A percentile compares a stretch with the other conserved stretches of the same genome.
Conservation (phyloP, 345 rosid genomes). For the Litchi chinensis region DNA sequence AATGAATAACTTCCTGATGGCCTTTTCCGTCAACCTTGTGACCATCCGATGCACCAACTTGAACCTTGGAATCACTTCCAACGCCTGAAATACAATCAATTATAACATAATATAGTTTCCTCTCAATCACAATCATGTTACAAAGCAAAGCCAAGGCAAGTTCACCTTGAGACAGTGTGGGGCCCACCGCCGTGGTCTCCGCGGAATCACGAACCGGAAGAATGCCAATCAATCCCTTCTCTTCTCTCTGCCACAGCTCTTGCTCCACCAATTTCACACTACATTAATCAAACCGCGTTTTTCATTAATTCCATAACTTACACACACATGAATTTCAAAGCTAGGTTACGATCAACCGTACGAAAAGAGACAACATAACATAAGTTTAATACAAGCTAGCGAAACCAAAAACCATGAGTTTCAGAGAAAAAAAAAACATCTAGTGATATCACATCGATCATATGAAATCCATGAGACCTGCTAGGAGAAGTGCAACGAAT, state of each 20-base stretch:
- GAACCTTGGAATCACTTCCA: conserved; percentile 69
- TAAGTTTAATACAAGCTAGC: neutral
- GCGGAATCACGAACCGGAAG: conserved; percentile 90
- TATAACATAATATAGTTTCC: neutral
- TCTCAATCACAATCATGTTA: conserved; percentile 11
- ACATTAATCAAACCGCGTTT: conserved; percentile 6
- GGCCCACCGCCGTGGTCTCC: conserved; percentile 51
- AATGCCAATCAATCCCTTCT: conserved; percentile 93
- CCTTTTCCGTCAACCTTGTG: conserved; percentile 79
- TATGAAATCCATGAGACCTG: conserved; percentile 46
- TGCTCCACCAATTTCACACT: conserved; percentile 98
- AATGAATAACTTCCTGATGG: conserved; percentile 77
- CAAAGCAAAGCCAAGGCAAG: conserved; percentile 10
- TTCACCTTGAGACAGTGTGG: conserved; percentile 59
- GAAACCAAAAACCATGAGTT: neutral
- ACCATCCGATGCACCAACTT: conserved; percentile 62
- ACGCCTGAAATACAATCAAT: conserved; percentile 39
- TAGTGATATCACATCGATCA: neutral
- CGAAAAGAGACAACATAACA: neutral
- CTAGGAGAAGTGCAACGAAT: conserved; percentile 98
- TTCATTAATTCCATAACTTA: neutral
- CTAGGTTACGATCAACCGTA: conserved; percentile 5
- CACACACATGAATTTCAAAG: conserved; percentile 18
- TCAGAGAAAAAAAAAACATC: neutral
- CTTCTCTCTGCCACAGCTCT: conserved; percentile 98